Conservation (phyloP, 108 stramenopile genomes). For the Nitzschia sp. region DNA sequence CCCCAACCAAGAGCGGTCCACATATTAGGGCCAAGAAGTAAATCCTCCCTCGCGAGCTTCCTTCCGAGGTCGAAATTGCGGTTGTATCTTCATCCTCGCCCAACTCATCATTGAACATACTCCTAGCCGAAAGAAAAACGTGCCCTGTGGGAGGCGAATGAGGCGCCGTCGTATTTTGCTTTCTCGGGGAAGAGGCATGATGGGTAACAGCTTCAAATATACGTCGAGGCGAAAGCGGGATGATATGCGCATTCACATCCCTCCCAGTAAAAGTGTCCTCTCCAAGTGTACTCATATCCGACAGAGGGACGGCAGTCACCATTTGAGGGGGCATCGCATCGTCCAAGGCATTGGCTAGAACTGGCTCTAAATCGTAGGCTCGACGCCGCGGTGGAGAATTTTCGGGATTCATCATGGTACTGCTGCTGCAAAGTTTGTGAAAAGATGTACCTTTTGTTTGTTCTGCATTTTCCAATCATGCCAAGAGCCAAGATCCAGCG, state of each 20-base stretch:
- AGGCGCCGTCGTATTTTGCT: no score
- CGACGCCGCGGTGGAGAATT: not conserved
- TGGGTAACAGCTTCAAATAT: not conserved
- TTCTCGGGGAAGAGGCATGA: not conserved
- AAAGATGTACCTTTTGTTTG: no score
- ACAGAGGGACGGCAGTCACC: conserved; percentile 1
- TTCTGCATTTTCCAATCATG: no score
- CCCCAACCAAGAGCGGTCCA: not conserved
- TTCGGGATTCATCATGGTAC: no score
- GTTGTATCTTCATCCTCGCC: not conserved
- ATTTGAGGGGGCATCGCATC: not conserved
- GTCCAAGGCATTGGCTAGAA: not conserved
- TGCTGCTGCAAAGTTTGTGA: no score
- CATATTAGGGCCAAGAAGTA: conserved; percentile 5
- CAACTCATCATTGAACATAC: not conserved
- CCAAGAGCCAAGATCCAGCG: no score
- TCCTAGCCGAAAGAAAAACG: not conserved
- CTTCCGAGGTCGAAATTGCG: not conserved
- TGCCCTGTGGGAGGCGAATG: not conserved
- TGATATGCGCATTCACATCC: not conserved
- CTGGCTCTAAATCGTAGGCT: not conserved
- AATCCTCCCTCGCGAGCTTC: not conserved
- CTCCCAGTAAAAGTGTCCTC: not conserved
- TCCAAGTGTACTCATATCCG: conserved; percentile 15
- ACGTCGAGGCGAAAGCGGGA: no score